Conservation (phyloP, 495 filamentous ascomycete genomes). For the Trichoderma virens region DNA sequence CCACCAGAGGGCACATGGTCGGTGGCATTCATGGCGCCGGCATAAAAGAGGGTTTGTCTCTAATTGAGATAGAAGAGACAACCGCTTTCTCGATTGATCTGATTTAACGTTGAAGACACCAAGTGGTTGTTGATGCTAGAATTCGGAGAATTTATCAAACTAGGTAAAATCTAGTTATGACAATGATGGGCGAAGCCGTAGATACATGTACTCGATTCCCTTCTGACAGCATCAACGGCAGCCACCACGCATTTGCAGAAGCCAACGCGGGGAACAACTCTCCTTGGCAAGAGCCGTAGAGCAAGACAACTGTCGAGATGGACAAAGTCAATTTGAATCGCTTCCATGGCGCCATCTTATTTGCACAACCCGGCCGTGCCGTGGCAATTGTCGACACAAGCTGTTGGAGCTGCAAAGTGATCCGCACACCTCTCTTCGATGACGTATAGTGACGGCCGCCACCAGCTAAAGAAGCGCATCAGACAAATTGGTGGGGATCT, state of each 20-base stretch:
- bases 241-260: background rate
- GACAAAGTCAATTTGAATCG: background rate
- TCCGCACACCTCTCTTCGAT: background rate
- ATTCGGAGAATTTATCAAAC: too few species aligned
- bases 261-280: background rate
- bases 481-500: conserved; percentile 1
- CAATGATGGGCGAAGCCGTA: background rate
- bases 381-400: background rate
- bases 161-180: background rate
- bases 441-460: background rate
- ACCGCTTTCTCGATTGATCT: background rate
- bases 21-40: conserved; percentile 12
- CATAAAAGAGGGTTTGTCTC: background rate
- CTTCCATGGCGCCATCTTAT: background rate
- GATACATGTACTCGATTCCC: background rate
- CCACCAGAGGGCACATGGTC: conserved; percentile 26
- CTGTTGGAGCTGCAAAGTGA: background rate
- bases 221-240: background rate
- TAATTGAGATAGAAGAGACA: background rate
- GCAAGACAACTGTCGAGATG: background rate
- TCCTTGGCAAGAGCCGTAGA: background rate
- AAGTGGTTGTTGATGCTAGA: too few species aligned
- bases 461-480: background rate
- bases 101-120: background rate
- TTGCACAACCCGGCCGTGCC: background rate